phyloP scores from a whole-genome alignment of 2,329 filamentous ascomycete genomes.

The Aspergillus pseudonomiae region DNA sequence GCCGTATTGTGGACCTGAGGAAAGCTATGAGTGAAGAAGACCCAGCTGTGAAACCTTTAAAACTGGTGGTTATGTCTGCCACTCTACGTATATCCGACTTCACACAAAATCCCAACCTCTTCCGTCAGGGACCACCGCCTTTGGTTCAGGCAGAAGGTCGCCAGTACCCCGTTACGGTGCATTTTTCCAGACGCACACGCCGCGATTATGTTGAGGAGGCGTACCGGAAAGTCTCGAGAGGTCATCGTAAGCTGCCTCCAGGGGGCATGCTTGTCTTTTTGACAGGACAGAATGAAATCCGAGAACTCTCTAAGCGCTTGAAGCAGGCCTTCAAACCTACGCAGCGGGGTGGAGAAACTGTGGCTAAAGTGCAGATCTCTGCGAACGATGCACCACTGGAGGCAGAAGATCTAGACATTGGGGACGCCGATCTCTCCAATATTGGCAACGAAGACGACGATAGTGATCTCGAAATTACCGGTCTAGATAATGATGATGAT shows the following conservation, averaged over 20 bases:
- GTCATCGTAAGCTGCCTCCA: conserved; percentile 85
- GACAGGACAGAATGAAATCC: conserved; percentile 91
- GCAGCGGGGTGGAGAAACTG: conserved; percentile 53
- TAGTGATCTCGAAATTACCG: conserved; percentile 63
- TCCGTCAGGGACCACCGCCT: conserved; percentile 72
- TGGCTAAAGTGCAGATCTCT: conserved; percentile 72
- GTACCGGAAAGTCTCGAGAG: conserved; percentile 82
- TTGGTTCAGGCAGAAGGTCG: conserved; percentile 88
- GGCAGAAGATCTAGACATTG: conserved; percentile 84
- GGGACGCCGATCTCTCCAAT: conserved; percentile 53
- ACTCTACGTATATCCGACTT: conserved; percentile 90
- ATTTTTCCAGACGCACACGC: conserved; percentile 82
- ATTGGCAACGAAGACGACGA: conserved; percentile 58
- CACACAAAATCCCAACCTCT: conserved; percentile 79
- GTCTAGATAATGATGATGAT: conserved; percentile 60
- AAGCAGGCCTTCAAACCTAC: conserved; percentile 67
- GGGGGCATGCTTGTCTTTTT: conserved; percentile 93
- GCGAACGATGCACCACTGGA: conserved; percentile 79
- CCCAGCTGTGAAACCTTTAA: conserved; percentile 73
- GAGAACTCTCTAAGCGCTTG: conserved; percentile 76
- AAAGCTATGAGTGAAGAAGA: conserved; percentile 74
- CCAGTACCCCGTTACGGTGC: conserved; percentile 85
- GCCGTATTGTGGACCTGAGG: conserved; percentile 83
- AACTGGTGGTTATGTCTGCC: conserved; percentile 97
- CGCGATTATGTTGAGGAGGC: conserved; percentile 90